Evolutionary conservation across 306 rosid genomes (phyloP).

Genomic region (Carpinus viminea): DNA sequence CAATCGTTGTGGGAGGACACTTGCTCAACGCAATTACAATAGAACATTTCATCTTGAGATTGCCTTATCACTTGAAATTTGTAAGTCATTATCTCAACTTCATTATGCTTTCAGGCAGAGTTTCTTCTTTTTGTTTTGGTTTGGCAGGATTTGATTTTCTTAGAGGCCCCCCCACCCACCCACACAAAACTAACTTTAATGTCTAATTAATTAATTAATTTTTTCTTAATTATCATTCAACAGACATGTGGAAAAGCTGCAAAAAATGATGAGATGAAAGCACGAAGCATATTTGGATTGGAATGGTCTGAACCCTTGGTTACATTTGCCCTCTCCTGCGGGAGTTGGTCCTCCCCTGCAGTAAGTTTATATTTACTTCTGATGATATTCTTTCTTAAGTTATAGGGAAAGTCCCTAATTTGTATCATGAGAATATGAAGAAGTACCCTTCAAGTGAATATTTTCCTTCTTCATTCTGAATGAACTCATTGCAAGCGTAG

Average conservation of each 20-base stretch:
- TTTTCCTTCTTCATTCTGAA: neutral
- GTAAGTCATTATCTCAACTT: slow-evolving; percentile 46
- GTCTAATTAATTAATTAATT: slow-evolving; percentile 19
- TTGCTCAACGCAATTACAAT: slow-evolving; percentile 82
- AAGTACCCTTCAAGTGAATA: neutral
- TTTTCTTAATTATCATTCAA: slow-evolving; percentile 7
- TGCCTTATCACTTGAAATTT: slow-evolving; percentile 92
- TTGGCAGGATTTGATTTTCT: neutral
- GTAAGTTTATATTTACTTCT: slow-evolving; percentile 52
- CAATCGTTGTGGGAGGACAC: slow-evolving; percentile 79
- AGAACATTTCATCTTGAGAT: slow-evolving; percentile 92
- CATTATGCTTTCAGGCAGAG: slow-evolving; percentile 3
- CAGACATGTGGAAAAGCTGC: slow-evolving; percentile 86
- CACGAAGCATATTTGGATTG: slow-evolving; percentile 70
- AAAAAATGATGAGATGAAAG: slow-evolving; percentile 76
- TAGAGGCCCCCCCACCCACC: neutral
- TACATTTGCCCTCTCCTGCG: slow-evolving; percentile 95
- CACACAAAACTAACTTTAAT: neutral
- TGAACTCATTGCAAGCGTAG: neutral
- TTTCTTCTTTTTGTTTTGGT: neutral
- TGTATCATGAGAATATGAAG: neutral
- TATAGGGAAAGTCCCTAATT: neutral
- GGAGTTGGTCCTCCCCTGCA: slow-evolving; percentile 99
- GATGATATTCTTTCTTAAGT: slow-evolving; percentile 5
- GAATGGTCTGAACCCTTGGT: slow-evolving; percentile 93